phyloP scores from a whole-genome alignment of 2,329 filamentous ascomycete genomes.

The Hymenoscyphus infarciens region DNA sequence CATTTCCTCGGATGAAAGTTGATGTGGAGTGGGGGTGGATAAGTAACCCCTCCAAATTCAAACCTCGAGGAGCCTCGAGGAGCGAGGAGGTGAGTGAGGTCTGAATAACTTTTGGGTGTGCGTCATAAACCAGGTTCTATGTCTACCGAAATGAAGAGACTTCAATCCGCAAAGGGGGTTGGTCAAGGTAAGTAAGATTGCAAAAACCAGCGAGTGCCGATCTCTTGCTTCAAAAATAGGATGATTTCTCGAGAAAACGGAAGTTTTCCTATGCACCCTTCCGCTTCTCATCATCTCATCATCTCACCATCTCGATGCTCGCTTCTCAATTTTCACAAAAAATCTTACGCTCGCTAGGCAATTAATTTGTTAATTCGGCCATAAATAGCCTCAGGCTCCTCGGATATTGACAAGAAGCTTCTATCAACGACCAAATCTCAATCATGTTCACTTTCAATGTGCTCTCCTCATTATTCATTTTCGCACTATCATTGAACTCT shows the following conservation, averaged over 20 bases:
- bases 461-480: neutral
- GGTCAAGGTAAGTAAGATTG: constrained; percentile 1
- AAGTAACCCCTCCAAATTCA: neutral
- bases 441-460: neutral
- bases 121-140: neutral
- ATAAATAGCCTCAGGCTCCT: neutral
- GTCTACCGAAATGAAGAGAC: neutral
- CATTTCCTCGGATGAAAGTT: no score
- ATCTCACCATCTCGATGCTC: neutral
- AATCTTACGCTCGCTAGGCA: neutral
- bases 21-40: neutral
- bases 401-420: neutral
- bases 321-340: neutral
- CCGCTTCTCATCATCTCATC: neutral
- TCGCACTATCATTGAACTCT: neutral
- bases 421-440: neutral
- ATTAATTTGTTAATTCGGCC: neutral
- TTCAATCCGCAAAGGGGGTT: neutral
- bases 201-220: neutral
- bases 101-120: neutral
- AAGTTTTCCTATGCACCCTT: neutral
- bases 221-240: neutral
- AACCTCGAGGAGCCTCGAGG: neutral
- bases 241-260: neutral
- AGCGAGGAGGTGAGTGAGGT: neutral